phyloP scores from a whole-genome alignment of 768 basidiomycete species.

The Dictyophora rubrovolvata region DNA sequence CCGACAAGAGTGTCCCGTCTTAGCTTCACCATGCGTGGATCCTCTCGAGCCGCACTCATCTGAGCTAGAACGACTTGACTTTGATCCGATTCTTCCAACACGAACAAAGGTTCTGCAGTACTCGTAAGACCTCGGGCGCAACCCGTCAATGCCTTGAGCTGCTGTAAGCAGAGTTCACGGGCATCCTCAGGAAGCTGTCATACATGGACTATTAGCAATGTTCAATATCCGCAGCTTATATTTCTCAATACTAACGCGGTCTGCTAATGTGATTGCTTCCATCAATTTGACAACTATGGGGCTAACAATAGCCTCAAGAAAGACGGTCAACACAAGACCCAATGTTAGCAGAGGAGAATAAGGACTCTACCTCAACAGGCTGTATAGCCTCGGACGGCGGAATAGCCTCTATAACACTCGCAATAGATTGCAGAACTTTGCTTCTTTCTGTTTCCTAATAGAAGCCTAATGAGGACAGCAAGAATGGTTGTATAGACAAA shows the following conservation, averaged over 20 bases:
- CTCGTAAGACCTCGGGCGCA: slow-evolving; percentile 82
- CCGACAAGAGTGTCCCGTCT: slow-evolving; percentile 56
- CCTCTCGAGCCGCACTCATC: slow-evolving; percentile 52
- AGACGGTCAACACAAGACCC: slow-evolving; percentile 1
- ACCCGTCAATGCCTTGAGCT: slow-evolving; percentile 74
- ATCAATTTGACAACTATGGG: slow-evolving; percentile 65
- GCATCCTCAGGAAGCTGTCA: slow-evolving; percentile 65
- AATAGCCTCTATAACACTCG: slow-evolving; percentile 87
- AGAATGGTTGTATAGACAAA: slow-evolving; percentile 16
- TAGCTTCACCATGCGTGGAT: slow-evolving; percentile 50
- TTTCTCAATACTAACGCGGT: slow-evolving; percentile 32
- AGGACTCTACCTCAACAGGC: slow-evolving; percentile 53
- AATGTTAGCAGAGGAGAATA: background rate
- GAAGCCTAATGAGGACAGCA: background rate
- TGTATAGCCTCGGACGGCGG: slow-evolving; percentile 68
- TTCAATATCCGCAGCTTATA: background rate
- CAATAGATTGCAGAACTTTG: slow-evolving; percentile 86
- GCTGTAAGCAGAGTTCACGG: slow-evolving; percentile 50
- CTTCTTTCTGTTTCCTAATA: slow-evolving; percentile 71
- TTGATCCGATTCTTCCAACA: slow-evolving; percentile 50
- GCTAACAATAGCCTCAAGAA: slow-evolving; percentile 52
- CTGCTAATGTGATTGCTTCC: slow-evolving; percentile 47
- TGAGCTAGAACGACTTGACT: slow-evolving; percentile 41
- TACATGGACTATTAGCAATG: background rate
- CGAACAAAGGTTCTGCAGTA: slow-evolving; percentile 53